phyloP scores from a whole-genome alignment of 441 rosid species.

The Hura crepitans region DNA sequence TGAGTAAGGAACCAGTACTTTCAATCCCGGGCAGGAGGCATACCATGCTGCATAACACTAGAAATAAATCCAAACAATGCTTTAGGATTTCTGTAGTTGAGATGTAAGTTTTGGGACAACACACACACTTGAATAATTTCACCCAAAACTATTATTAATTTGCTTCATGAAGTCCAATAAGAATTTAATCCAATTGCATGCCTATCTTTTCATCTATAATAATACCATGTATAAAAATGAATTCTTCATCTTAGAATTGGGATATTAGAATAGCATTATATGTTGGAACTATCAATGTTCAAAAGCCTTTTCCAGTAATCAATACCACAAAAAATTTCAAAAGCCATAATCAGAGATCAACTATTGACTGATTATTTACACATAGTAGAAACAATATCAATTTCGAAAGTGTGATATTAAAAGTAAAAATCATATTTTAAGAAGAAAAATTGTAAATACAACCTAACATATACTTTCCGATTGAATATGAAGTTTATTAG shows the following conservation, averaged over 20 bases:
- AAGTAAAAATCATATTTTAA: neutral
- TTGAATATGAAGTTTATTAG: neutral
- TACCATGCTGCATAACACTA: slow-evolving; percentile 96
- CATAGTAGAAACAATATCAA: neutral
- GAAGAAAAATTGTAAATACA: no score
- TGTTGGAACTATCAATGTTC: neutral
- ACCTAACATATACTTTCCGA: neutral
- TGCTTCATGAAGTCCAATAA: neutral
- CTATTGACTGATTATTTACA: neutral
- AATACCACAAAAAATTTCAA: neutral
- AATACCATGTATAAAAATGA: neutral
- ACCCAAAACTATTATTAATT: neutral
- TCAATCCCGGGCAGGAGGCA: slow-evolving; percentile 80
- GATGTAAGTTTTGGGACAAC: neutral
- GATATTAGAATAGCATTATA: neutral
- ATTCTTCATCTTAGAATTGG: neutral
- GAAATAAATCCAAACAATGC: slow-evolving; percentile 23
- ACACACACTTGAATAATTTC: neutral
- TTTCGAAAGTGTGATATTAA: neutral
- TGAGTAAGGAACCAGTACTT: slow-evolving; percentile 79
- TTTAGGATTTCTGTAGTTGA: neutral
- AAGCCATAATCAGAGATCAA: neutral
- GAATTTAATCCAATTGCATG: neutral
- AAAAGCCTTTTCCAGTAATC: neutral
- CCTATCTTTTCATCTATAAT: neutral